These are phyloP conservation scores for Cercospora sp. DNA, from an alignment of 2,329 filamentous ascomycete genomes.

Conservation along the genomic window DNA sequence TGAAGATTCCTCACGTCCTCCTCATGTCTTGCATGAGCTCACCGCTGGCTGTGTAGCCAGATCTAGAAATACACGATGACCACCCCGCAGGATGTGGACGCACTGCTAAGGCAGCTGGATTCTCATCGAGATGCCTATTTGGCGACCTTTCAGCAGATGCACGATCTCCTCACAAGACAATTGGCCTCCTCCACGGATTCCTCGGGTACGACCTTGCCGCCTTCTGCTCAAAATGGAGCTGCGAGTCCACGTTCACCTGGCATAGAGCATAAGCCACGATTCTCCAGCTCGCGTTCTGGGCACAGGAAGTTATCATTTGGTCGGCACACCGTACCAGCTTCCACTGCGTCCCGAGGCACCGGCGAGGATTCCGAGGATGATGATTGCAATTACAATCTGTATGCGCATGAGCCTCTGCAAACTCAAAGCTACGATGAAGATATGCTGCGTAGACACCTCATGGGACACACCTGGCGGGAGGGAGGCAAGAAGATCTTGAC, in stretches of 20 bases:
- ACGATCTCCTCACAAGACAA: conserved; percentile 24
- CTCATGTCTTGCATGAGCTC: background rate
- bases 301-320: conserved; percentile 22
- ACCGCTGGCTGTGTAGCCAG: background rate
- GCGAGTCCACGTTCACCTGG: background rate
- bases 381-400: conserved; percentile 42
- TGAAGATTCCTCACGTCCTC: background rate
- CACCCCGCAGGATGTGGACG: conserved; percentile 1
- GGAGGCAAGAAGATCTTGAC: conserved; percentile 45
- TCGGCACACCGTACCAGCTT: conserved; percentile 19
- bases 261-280: conserved; percentile 13
- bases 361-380: conserved; percentile 42
- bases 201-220: background rate
- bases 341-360: conserved; percentile 25
- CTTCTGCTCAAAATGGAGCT: background rate
- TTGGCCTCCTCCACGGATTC: conserved; percentile 7
- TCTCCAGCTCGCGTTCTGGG: conserved; percentile 8
- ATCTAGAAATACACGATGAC: background rate
- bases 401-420: conserved; percentile 45
- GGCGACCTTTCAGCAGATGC: conserved; percentile 24
- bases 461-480: conserved; percentile 45
- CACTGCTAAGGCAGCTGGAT: conserved; percentile 26
- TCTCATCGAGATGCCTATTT: conserved; percentile 28
- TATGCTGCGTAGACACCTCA: conserved; percentile 48
- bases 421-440: conserved; percentile 46